A percentile compares a stretch with the other conserved stretches of the same genome.
Evolutionary conservation across 208 protist species (phyloP).

Genomic region (Acanthamoeba royreba): DNA sequence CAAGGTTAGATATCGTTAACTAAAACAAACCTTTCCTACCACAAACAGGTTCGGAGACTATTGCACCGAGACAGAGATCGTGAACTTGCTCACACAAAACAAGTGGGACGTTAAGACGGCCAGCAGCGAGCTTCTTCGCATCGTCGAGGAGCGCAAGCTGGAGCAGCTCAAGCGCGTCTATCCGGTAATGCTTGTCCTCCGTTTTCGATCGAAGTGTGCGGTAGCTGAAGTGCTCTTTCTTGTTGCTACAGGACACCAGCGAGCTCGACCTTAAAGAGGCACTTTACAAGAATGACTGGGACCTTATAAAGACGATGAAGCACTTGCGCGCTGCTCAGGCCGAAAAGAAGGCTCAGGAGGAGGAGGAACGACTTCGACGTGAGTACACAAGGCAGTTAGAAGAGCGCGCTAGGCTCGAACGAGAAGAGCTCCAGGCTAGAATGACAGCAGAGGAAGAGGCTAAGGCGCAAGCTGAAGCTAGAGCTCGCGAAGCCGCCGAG

Average conservation of each 20-base stretch:
- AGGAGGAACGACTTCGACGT: not conserved
- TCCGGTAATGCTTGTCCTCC: not conserved
- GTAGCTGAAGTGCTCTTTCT: not conserved
- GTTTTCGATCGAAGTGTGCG: not conserved
- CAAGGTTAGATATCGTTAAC: not conserved
- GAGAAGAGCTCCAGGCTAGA: not conserved
- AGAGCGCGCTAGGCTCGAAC: not conserved
- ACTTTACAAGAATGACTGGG: slow-evolving; percentile 13
- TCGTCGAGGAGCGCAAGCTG: not conserved
- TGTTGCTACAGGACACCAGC: not conserved
- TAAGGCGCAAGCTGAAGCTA: not conserved
- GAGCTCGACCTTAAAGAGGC: not conserved
- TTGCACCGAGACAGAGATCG: not conserved
- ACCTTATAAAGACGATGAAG: slow-evolving; percentile 22
- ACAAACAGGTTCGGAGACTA: not conserved
- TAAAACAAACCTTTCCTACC: not conserved
- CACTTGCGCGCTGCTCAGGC: not conserved
- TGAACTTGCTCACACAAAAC: not conserved
- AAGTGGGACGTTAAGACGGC: not conserved
- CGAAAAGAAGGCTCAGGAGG: not conserved
- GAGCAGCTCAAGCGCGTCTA: not conserved
- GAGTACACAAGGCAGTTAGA: too few relatives aligned
- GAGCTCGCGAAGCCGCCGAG: not conserved
- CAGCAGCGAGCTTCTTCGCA: not conserved
- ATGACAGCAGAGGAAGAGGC: not conserved